Base-by-base conservation (phyloP, 345 rosid species). In the Trapa bicornis region DNA sequence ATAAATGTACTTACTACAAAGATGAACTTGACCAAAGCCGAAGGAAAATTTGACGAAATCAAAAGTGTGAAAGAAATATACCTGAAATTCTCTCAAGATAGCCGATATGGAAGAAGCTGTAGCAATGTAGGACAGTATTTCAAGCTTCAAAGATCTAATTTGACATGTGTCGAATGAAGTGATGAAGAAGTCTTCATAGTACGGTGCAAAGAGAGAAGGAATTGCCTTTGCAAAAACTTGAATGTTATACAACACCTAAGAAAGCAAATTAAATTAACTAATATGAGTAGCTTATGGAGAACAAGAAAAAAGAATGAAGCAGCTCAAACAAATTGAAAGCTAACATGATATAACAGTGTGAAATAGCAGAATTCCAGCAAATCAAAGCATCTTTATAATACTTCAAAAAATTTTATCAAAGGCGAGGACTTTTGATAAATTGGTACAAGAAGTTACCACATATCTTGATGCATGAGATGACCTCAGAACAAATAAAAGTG, bases 21-120 rank as follows among this genome's bases (percentile, higher is more conserved):
- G 52, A 68, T n/a, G 37, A 58, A 68, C 47, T 7, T 37, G 38
- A 38, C 15, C 37, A 41, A 6, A 65, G 36, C 35, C 33, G 47
- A 1, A 41, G 48, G 41, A 63, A 63, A 60, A 41, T 37, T 53
- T 52, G 72, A 66, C 13, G 41, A 73, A 17, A 58, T 58, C 37
- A 58, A 67, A 50, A 5, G 48, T 50, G 15, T 22, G 57, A 68
- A 64, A 67, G 43, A 61, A 61, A 17, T 58, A 71, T 78, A 93
- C 98, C 96, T 90, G 94, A 78, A 94, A 87, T 76, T 94, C 99
- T 78, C 77, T 88, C 73, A 91, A 80, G 77, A 89, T 75, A 22
- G 84, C 80, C 64, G 88, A 69, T 75, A 90, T 77, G 45, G 96
- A 87, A 53, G 82, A 86, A 65, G 86, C 84, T 50, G 88, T 84